Percentiles rank a stretch among this genome's conserved stretches.
phyloP scores from a whole-genome alignment of 805 yeast species.

The Metahyphopichia silvanorum region DNA sequence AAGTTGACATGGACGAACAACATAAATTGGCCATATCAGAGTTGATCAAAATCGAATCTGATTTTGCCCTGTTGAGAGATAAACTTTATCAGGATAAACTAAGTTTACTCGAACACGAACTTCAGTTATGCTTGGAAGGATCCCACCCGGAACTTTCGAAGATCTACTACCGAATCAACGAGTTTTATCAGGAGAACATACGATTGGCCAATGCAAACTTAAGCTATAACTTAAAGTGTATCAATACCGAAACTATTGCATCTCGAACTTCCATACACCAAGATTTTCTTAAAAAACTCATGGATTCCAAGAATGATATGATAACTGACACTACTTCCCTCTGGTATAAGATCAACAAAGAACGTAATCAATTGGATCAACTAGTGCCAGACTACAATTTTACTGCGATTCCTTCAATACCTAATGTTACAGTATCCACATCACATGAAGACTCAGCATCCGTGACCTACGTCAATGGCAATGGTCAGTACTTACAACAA shows the following conservation, averaged over 20 bases:
- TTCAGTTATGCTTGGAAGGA: conserved; percentile 83
- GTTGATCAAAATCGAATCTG: conserved; percentile 76
- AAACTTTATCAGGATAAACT: conserved; percentile 80
- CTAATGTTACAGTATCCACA: conserved; percentile 13
- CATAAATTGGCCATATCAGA: conserved; percentile 66
- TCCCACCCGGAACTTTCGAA: conserved; percentile 86
- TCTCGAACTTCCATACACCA: conserved; percentile 80
- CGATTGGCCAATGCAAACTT: conserved; percentile 39
- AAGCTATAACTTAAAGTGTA: conserved; percentile 67
- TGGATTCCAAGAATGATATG: conserved; percentile 64
- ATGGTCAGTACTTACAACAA: not conserved
- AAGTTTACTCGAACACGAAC: conserved; percentile 71
- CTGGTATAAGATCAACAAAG: conserved; percentile 92
- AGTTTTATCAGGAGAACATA: conserved; percentile 69
- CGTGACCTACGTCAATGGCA: not conserved
- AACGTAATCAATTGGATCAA: conserved; percentile 77
- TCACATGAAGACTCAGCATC: not conserved
- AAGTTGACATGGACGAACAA: conserved; percentile 32
- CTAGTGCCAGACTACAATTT: conserved; percentile 53
- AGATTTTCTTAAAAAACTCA: conserved; percentile 63
- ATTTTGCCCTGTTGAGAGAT: conserved; percentile 85
- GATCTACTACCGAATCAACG: conserved; percentile 67
- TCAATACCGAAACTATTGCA: conserved; percentile 78
- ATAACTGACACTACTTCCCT: conserved; percentile 71
- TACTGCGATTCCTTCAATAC: conserved; percentile 34